Percentiles rank a stretch among this genome's conserved stretches.
Conservation (phyloP, 2,329 filamentous ascomycete species). For the Aurifilum marmelostoma region DNA sequence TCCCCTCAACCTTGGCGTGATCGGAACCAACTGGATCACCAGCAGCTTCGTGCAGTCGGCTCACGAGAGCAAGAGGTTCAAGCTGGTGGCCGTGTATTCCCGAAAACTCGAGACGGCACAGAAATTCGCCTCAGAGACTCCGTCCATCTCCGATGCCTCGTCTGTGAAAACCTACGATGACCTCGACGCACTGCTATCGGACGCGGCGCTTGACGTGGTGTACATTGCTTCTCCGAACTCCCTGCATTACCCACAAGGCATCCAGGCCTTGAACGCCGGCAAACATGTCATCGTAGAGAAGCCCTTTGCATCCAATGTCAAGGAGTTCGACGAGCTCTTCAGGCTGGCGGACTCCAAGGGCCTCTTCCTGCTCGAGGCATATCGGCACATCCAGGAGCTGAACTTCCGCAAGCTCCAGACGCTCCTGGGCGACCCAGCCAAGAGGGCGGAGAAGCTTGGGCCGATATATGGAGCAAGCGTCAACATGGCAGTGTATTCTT, state of each 20-base stretch:
- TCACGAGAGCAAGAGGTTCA: slow-evolving; percentile 26
- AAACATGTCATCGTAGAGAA: slow-evolving; percentile 61
- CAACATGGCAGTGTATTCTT: slow-evolving; percentile 25
- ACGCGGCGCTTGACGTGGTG: slow-evolving; percentile 38
- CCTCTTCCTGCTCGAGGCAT: slow-evolving; percentile 30
- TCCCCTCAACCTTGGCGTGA: slow-evolving; percentile 25
- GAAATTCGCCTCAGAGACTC: slow-evolving; percentile 22
- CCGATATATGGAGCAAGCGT: slow-evolving; percentile 24
- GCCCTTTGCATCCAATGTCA: slow-evolving; percentile 54
- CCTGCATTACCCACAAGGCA: slow-evolving; percentile 48
- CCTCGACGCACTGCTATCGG: slow-evolving; percentile 22
- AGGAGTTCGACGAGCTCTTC: slow-evolving; percentile 51
- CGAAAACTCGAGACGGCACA: slow-evolving; percentile 24
- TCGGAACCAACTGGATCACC: slow-evolving; percentile 30
- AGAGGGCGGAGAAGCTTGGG: slow-evolving; percentile 24
- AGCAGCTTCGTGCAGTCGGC: slow-evolving; percentile 27
- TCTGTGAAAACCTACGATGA: slow-evolving; percentile 28
- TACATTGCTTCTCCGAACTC: slow-evolving; percentile 53
- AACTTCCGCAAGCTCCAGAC: slow-evolving; percentile 26
- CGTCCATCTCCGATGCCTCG: slow-evolving; percentile 23
- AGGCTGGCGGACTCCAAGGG: slow-evolving; percentile 38
- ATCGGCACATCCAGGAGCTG: slow-evolving; percentile 27
- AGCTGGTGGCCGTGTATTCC: slow-evolving; percentile 26
- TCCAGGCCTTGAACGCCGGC: slow-evolving; percentile 52
- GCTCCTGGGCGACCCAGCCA: slow-evolving; percentile 21